Evolutionary conservation across 2,329 filamentous ascomycete species (phyloP).

Genomic region (Orbilia ellipsospora): DNA sequence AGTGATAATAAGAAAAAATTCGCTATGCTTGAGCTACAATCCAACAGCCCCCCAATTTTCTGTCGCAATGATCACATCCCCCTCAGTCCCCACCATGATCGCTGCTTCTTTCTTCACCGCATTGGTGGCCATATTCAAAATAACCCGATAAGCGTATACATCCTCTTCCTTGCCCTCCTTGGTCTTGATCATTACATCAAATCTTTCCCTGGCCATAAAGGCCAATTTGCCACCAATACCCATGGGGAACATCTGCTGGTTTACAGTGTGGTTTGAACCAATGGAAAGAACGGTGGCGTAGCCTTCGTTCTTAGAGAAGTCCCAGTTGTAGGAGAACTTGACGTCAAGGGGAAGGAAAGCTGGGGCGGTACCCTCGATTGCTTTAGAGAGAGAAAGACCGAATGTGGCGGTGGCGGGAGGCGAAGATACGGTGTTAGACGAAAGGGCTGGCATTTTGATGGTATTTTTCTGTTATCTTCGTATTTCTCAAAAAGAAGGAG

Average conservation of each 20-base stretch:
- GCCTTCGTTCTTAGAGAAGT: conserved; percentile 36
- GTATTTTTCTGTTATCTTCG: background rate
- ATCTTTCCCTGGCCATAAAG: conserved; percentile 42
- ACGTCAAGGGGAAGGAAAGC: conserved; percentile 39
- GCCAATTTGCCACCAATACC: conserved; percentile 29
- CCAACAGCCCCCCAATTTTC: conserved; percentile 48
- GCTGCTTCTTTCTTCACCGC: conserved; percentile 31
- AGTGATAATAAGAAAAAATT: no score
- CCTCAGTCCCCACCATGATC: conserved; percentile 44
- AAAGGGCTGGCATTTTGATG: conserved; percentile 46
- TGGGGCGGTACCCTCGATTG: conserved; percentile 28
- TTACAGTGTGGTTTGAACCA: conserved; percentile 35
- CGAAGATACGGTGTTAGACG: background rate
- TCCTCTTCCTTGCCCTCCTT: conserved; percentile 10
- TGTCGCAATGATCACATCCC: conserved; percentile 42
- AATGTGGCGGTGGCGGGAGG: conserved; percentile 43
- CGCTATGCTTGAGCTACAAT: conserved; percentile 7
- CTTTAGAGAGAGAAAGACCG: conserved; percentile 48
- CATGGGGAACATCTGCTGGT: conserved; percentile 39
- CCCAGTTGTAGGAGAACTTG: conserved; percentile 49
- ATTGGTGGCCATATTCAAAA: conserved; percentile 47
- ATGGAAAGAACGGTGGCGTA: conserved; percentile 42
- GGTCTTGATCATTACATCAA: conserved; percentile 31
- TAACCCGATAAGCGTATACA: conserved; percentile 44
- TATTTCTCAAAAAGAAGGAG: background rate